Conservation (phyloP, 139 green algal species). For the Yamagishiella unicocca region DNA sequence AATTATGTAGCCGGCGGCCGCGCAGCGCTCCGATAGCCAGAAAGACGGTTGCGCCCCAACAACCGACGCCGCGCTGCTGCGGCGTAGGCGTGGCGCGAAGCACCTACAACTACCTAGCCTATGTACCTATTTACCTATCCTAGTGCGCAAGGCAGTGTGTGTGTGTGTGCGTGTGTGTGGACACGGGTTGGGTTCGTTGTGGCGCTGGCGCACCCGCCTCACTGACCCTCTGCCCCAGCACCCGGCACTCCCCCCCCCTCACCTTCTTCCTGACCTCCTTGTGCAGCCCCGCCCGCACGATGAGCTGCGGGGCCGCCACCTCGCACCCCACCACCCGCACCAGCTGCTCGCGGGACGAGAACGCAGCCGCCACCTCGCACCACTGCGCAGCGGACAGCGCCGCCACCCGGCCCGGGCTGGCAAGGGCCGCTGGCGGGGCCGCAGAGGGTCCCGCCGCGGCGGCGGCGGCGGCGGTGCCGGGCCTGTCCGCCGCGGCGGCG, state of each 20-base stretch:
- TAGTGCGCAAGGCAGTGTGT: neutral
- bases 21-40: too few species aligned
- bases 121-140: too few species aligned
- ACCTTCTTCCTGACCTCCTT: conserved; percentile 48
- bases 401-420: neutral
- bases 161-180: neutral
- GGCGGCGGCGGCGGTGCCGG: neutral
- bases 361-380: conserved; percentile 23
- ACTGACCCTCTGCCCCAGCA: neutral
- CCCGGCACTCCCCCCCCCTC: neutral
- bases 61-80: too few species aligned
- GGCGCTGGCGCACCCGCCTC: too few species aligned
- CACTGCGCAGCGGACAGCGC: conserved; percentile 21
- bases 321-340: conserved; percentile 39
- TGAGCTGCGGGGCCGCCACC: conserved; percentile 6
- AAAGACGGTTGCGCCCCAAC: too few species aligned
- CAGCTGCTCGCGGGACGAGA: conserved; percentile 11
- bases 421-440: neutral
- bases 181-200: neutral
- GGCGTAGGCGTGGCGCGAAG: too few species aligned
- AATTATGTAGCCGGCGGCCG: too few species aligned
- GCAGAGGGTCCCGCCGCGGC: neutral
- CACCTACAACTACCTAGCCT: too few species aligned
- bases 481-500: neutral
- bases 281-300: conserved; percentile 24